These are phyloP conservation scores for Coccomyxa sp. DNA, from an alignment of 139 green algal species.

Conservation along the genomic window DNA sequence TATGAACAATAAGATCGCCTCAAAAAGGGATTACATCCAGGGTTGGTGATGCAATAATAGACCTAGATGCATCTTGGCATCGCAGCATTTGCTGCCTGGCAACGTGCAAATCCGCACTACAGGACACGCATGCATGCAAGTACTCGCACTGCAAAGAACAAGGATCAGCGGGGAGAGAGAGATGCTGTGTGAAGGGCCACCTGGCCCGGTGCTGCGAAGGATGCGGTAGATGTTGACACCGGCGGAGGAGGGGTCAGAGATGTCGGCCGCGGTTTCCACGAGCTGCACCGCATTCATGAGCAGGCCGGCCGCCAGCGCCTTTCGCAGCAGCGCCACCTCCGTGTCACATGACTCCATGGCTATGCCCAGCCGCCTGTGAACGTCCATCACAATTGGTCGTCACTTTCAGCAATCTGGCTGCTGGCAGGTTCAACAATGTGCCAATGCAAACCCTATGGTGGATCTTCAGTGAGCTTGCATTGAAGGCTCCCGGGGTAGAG, in stretches of 20 bases:
- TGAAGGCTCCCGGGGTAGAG: no score
- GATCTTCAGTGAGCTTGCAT: no score
- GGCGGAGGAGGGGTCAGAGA: constrained; percentile 30
- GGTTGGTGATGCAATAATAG: no score
- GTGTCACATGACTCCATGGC: constrained; percentile 29
- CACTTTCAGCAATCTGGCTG: background rate
- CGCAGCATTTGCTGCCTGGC: no score
- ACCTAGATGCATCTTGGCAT: no score
- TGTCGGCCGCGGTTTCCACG: constrained; percentile 28
- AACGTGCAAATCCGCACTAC: no score
- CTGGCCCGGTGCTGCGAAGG: constrained; percentile 29
- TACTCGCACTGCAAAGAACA: no score
- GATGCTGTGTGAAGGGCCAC: background rate
- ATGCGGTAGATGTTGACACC: constrained; percentile 60
- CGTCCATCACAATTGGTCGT: background rate
- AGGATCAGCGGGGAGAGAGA: no score
- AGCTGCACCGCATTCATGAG: constrained; percentile 61
- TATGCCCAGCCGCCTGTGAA: constrained; percentile 49
- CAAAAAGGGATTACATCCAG: no score
- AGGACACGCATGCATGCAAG: no score
- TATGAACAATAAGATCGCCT: no score
- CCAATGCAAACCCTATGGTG: background rate
- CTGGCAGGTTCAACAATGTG: background rate
- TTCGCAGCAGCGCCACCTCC: constrained; percentile 36
- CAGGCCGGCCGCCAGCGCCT: constrained; percentile 45